Percentiles rank a stretch among this genome's conserved stretches.
Conservation (phyloP, 2,329 filamentous ascomycete genomes). For the Periconia digitata region DNA sequence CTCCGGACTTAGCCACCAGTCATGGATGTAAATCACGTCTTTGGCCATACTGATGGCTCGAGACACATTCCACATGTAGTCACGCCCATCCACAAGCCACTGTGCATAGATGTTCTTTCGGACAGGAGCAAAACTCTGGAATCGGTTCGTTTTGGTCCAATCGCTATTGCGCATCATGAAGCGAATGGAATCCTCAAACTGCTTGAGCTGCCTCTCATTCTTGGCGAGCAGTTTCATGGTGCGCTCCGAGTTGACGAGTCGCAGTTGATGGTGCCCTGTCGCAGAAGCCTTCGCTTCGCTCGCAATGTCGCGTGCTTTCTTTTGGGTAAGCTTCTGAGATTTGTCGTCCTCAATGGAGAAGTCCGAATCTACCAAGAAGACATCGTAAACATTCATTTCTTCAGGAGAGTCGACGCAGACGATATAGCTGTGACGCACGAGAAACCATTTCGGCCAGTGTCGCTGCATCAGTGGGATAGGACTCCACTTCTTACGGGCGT, state of each 20-base stretch:
- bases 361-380: constrained; percentile 90
- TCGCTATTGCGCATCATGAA: constrained; percentile 81
- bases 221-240: constrained; percentile 88
- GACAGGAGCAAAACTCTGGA: constrained; percentile 91
- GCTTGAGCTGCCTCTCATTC: constrained; percentile 83
- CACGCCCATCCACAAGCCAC: constrained; percentile 93
- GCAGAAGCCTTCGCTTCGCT: constrained; percentile 66
- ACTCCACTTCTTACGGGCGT: constrained; percentile 79
- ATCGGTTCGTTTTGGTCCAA: constrained; percentile 83
- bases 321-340: constrained; percentile 52
- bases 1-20: constrained; percentile 98
- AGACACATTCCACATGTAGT: constrained; percentile 99
- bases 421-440: constrained; percentile 96
- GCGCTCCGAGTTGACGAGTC: constrained; percentile 86
- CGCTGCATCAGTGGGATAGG: constrained; percentile 77
- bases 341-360: constrained; percentile 82
- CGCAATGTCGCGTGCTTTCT: constrained; percentile 62
- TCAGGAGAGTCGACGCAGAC: constrained; percentile 98
- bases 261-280: constrained; percentile 79
- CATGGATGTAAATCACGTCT: constrained; percentile 98
- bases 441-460: constrained; percentile 93
- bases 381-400: constrained; percentile 98
- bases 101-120: constrained; percentile 85
- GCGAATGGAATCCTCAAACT: constrained; percentile 91
- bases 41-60: constrained; percentile 95